Percentiles rank a stretch among this genome's conserved stretches.
These are phyloP conservation scores for Schizopora paradoxa DNA, from an alignment of 1,284 basidiomycete species.

Conservation along the genomic window DNA sequence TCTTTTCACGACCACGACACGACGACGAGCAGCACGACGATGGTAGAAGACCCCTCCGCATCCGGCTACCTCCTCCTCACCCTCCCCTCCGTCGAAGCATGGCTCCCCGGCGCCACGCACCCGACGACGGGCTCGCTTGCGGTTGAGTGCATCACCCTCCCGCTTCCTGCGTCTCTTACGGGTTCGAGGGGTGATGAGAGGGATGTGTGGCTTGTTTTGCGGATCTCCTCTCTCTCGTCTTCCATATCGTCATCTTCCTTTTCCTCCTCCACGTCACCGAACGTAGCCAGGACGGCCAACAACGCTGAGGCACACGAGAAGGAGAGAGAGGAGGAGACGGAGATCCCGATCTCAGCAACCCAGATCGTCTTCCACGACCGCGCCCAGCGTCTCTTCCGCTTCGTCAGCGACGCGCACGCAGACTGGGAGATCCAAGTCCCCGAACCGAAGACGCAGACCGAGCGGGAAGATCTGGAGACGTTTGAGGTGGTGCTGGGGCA, in stretches of 20 bases:
- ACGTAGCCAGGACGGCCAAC: too few species aligned
- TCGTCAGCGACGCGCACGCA: constrained; percentile 30
- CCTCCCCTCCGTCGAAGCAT: constrained; percentile 42
- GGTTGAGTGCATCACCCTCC: constrained; percentile 52
- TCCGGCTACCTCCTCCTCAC: constrained; percentile 53
- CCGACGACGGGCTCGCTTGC: constrained; percentile 37
- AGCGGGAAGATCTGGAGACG: constrained; percentile 57
- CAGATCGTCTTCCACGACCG: constrained; percentile 16
- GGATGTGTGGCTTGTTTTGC: constrained; percentile 56
- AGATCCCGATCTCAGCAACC: constrained; percentile 11
- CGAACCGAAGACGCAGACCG: constrained; percentile 28
- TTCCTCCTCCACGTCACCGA: constrained; percentile 30
- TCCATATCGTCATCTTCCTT: constrained; percentile 37
- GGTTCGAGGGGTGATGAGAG: constrained; percentile 26
- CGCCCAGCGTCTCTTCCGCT: constrained; percentile 42
- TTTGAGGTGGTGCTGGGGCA: constrained; percentile 68
- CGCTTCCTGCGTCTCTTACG: constrained; percentile 25
- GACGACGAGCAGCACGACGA: not conserved
- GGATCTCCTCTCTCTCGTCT: constrained; percentile 57
- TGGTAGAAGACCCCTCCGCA: constrained; percentile 16
- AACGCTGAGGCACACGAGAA: too few species aligned
- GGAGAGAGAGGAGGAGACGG: not conserved
- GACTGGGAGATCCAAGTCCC: constrained; percentile 12
- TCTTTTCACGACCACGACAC: not conserved
- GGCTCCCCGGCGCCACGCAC: constrained; percentile 28